Evolutionary conservation across 139 green algal species (phyloP).

Genomic region (Picochlorum sp.): DNA sequence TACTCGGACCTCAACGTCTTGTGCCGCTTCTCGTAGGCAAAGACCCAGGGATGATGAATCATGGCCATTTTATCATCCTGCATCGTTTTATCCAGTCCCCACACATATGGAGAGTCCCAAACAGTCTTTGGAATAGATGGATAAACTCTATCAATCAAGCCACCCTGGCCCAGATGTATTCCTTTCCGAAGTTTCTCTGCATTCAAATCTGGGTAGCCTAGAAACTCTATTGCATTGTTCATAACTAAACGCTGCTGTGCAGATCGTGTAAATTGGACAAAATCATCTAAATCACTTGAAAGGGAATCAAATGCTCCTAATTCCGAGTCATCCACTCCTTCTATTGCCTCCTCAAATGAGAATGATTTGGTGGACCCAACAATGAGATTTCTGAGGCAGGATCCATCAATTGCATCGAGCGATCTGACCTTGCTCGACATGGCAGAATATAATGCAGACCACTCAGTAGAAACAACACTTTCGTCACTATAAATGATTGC

Average conservation of each 20-base stretch:
- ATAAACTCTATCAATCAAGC: constrained; percentile 5
- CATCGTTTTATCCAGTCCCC: not conserved
- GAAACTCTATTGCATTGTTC: constrained; percentile 14
- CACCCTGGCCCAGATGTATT: constrained; percentile 3
- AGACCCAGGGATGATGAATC: constrained; percentile 9
- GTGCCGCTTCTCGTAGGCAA: not conserved
- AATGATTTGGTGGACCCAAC: constrained; percentile 11
- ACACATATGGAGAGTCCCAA: not conserved
- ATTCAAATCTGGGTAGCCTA: constrained; percentile 3
- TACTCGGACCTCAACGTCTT: not conserved
- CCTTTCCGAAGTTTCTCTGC: constrained; percentile 7
- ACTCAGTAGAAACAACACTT: constrained; percentile 3
- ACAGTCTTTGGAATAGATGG: not conserved
- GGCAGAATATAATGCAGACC: constrained; percentile 8
- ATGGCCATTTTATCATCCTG: constrained; percentile 1
- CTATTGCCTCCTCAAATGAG: not conserved
- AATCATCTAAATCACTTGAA: constrained; percentile 2
- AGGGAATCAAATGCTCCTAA: not conserved
- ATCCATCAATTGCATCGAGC: constrained; percentile 2
- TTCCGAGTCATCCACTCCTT: not conserved
- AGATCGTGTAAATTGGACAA: constrained; percentile 3
- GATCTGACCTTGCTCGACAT: not conserved
- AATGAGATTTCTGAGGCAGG: constrained; percentile 21
- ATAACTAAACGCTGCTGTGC: not conserved
- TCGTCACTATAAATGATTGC: constrained; percentile 6